phyloP scores from a whole-genome alignment of 2,329 filamentous ascomycete species.

The Polychaeton citri region DNA sequence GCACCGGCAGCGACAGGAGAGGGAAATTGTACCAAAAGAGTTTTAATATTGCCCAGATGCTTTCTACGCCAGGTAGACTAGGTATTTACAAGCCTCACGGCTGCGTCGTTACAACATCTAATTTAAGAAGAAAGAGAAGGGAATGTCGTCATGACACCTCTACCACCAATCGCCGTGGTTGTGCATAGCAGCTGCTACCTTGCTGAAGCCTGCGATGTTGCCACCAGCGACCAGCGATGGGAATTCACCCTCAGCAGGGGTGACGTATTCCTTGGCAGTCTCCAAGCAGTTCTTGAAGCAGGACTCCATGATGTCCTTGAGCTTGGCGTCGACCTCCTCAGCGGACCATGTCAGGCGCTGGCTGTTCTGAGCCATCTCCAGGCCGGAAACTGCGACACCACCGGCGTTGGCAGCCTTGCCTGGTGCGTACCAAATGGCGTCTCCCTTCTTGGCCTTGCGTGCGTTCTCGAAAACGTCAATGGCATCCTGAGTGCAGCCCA shows the following conservation, averaged over 20 bases:
- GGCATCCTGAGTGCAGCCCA: conserved; percentile 93
- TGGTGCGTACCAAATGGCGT: conserved; percentile 85
- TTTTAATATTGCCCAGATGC: too few species aligned
- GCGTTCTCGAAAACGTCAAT: conserved; percentile 83
- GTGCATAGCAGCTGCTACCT: conserved; percentile 88
- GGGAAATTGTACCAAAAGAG: too few species aligned
- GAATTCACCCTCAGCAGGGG: conserved; percentile 64
- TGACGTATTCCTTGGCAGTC: conserved; percentile 81
- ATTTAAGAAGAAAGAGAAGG: too few species aligned
- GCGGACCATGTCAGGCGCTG: conserved; percentile 70
- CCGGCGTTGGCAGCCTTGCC: conserved; percentile 94
- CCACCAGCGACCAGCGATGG: conserved; percentile 83
- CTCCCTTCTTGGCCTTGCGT: conserved; percentile 54
- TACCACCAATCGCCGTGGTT: conserved; percentile 91
- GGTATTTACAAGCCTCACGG: too few species aligned
- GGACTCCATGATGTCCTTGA: conserved; percentile 89
- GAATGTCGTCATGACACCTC: too few species aligned
- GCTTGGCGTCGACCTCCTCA: conserved; percentile 81
- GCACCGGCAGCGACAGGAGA: too few species aligned
- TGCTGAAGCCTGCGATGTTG: conserved; percentile 96
- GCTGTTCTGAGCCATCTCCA: conserved; percentile 99
- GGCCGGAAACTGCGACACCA: conserved; percentile 89
- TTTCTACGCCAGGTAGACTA: too few species aligned
- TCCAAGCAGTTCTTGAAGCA: conserved; percentile 82
- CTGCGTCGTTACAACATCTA: too few species aligned